Percentiles rank a stretch among this genome's conserved stretches.
phyloP scores from a whole-genome alignment of 2,329 filamentous ascomycete species.

The Arachnomyces sp. region DNA sequence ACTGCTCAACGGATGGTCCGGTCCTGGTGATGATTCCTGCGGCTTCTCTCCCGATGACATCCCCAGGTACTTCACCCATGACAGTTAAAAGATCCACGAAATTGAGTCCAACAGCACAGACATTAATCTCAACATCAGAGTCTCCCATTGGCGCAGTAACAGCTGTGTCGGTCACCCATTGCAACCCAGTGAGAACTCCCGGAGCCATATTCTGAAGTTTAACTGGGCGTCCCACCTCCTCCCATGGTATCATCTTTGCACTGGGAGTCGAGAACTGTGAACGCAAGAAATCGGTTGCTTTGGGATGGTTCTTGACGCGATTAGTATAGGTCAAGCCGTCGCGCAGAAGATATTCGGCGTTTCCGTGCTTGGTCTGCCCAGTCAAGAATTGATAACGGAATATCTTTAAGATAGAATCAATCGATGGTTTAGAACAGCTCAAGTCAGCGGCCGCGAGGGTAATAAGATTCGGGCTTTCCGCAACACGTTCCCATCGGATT shows the following conservation, averaged over 20 bases:
- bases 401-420: slow-evolving; percentile 10
- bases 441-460: slow-evolving; percentile 16
- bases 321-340: slow-evolving; percentile 16
- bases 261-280: slow-evolving; percentile 9
- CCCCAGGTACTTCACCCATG: slow-evolving; percentile 25
- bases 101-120: slow-evolving; percentile 10
- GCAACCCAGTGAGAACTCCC: slow-evolving; percentile 14
- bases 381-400: slow-evolving; percentile 16
- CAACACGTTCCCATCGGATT: slow-evolving; percentile 27
- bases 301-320: slow-evolving; percentile 15
- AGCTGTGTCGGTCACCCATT: slow-evolving; percentile 13
- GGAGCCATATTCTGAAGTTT: slow-evolving; percentile 14
- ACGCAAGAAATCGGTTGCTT: slow-evolving; percentile 15
- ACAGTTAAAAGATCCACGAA: slow-evolving; percentile 25
- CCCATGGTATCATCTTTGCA: slow-evolving; percentile 11
- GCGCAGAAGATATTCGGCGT: slow-evolving; percentile 17
- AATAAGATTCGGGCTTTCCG: slow-evolving; percentile 22
- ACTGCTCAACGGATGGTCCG: slow-evolving; percentile 11
- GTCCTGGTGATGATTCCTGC: slow-evolving; percentile 19
- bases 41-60: slow-evolving; percentile 29
- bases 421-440: slow-evolving; percentile 2
- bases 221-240: slow-evolving; percentile 11
- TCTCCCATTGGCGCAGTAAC: slow-evolving; percentile 14
- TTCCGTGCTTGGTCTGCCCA: slow-evolving; percentile 8
- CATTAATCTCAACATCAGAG: slow-evolving; percentile 12